Percentiles rank a stretch among this genome's conserved stretches.
These are phyloP conservation scores for Xylaria sp. DNA, from an alignment of 2,329 filamentous ascomycete genomes.

Conservation along the genomic window DNA sequence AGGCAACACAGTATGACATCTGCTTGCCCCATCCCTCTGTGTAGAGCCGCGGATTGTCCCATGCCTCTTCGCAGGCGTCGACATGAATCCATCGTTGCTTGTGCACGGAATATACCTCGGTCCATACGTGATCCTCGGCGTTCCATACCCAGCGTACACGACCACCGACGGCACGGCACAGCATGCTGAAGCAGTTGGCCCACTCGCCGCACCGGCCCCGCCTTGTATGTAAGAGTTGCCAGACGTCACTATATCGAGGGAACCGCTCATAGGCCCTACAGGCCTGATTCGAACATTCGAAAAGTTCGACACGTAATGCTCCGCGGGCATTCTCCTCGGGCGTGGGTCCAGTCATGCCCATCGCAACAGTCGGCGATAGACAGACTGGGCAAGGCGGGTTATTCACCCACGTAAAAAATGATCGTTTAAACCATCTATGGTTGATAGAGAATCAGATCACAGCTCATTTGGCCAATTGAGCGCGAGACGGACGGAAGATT, in stretches of 20 bases:
- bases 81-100: conserved; percentile 96
- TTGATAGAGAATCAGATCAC: conserved; percentile 12
- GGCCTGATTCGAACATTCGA: conserved; percentile 75
- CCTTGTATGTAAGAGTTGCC: conserved; percentile 84
- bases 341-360: conserved; percentile 81
- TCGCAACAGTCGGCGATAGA: conserved; percentile 77
- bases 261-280: conserved; percentile 87
- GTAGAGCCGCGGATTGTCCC: conserved; percentile 92
- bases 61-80: conserved; percentile 90
- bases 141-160: conserved; percentile 99
- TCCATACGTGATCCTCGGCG: conserved; percentile 96
- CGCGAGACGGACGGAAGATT: conserved; percentile 1
- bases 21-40: conserved; percentile 95
- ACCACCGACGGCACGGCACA: conserved; percentile 88
- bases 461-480: not conserved
- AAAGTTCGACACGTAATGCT: conserved; percentile 85
- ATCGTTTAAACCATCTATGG: conserved; percentile 86
- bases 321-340: conserved; percentile 89
- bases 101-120: conserved; percentile 93
- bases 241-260: conserved; percentile 92
- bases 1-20: conserved; percentile 96
- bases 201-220: conserved; percentile 90
- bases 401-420: conserved; percentile 96
- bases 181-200: conserved; percentile 98
- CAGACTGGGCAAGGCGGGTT: conserved; percentile 87